Percentiles rank a stretch among this genome's conserved stretches.
These are phyloP conservation scores for Rhytidhysteron rufulum DNA, from an alignment of 2,329 filamentous ascomycete genomes.

Conservation along the genomic window DNA sequence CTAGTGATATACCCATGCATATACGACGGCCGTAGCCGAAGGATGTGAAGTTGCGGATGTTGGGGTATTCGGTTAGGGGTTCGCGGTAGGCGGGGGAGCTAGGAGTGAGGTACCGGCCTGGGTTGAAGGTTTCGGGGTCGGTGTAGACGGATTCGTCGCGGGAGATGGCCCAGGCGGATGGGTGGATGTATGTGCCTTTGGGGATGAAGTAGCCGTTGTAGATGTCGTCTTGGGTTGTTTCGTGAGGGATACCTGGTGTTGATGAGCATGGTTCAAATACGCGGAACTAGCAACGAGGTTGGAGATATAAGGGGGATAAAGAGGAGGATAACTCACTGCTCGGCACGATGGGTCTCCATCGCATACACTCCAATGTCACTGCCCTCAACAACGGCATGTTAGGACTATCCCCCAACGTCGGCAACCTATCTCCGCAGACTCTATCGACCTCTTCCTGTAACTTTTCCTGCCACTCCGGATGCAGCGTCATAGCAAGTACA, in stretches of 20 bases:
- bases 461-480: slow-evolving; percentile 10
- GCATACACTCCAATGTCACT: slow-evolving; percentile 30
- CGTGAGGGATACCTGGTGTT: no score
- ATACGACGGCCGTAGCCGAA: no score
- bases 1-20: slow-evolving; percentile 1
- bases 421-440: slow-evolving; percentile 3
- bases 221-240: no score
- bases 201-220: no score
- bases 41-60: slow-evolving; percentile 1
- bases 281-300: no score
- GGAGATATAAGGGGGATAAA: no score
- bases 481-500: slow-evolving; percentile 12
- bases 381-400: slow-evolving; percentile 35
- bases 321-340: slow-evolving; percentile 7
- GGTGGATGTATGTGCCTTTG: no score
- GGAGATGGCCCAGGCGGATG: no score
- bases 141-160: no score
- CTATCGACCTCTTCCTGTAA: slow-evolving; percentile 7
- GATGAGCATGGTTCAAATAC: no score
- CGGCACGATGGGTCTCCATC: slow-evolving; percentile 41
- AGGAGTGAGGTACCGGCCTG: no score
- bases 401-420: slow-evolving; percentile 22
- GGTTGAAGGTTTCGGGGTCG: no score
- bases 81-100: slow-evolving; percentile 1
- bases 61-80: slow-evolving; percentile 1